A percentile compares a stretch with the other conserved stretches of the same genome.
Conservation (phyloP, 331 rosid species). For the Erythrophleum ivorense region DNA sequence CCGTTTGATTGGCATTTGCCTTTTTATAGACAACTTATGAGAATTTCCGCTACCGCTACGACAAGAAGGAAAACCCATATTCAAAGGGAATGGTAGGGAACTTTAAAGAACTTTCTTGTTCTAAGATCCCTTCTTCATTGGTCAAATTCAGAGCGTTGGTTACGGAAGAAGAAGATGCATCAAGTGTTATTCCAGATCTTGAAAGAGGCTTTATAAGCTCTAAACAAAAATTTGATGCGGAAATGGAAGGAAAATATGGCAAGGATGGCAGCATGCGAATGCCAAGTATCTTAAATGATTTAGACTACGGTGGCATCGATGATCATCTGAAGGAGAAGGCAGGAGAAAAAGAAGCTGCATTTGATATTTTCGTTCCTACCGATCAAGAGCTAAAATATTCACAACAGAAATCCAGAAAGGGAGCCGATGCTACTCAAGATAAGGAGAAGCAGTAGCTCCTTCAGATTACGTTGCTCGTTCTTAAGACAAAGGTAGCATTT, state of each 20-base stretch:
- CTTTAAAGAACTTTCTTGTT: slow-evolving; percentile 72
- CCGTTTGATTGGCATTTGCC: slow-evolving; percentile 25
- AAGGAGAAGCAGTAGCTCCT: slow-evolving; percentile 47
- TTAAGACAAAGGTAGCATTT: slow-evolving; percentile 59
- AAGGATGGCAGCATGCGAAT: slow-evolving; percentile 51
- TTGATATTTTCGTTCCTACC: slow-evolving; percentile 46
- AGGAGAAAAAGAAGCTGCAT: slow-evolving; percentile 43
- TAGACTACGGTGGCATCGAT: slow-evolving; percentile 64
- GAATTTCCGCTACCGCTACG: slow-evolving; percentile 89
- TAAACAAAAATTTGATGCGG: slow-evolving; percentile 65
- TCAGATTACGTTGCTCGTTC: slow-evolving; percentile 35
- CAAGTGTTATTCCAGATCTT: slow-evolving; percentile 44
- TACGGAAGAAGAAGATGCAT: slow-evolving; percentile 49
- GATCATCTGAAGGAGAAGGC: slow-evolving; percentile 52
- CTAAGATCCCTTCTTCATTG: slow-evolving; percentile 63
- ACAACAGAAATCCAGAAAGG: slow-evolving; percentile 39
- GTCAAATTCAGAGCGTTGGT: slow-evolving; percentile 78
- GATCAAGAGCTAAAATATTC: slow-evolving; percentile 46
- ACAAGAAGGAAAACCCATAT: slow-evolving; percentile 82
- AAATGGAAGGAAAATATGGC: slow-evolving; percentile 52
- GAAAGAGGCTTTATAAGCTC: slow-evolving; percentile 55
- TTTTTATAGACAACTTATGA: slow-evolving; percentile 82
- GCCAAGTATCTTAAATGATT: slow-evolving; percentile 60
- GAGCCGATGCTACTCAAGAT: slow-evolving; percentile 3
- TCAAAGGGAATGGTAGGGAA: slow-evolving; percentile 61